Percentiles rank a stretch among this genome's conserved stretches.
Evolutionary conservation across 345 rosid species (phyloP).

Genomic region (Aquilaria yunnanensis): DNA sequence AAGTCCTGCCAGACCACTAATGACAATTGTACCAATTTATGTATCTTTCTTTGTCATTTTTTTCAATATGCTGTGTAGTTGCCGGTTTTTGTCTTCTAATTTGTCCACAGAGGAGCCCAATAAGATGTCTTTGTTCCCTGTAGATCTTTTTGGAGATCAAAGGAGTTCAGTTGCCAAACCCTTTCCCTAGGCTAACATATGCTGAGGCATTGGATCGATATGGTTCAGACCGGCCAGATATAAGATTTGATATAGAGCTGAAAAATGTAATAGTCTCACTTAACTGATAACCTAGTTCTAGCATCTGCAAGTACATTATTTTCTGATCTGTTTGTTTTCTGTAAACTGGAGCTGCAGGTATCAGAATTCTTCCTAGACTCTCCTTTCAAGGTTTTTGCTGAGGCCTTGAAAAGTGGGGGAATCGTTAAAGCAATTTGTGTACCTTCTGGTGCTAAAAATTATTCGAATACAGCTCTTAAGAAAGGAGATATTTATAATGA

Average conservation of each 20-base stretch:
- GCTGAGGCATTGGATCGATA: constrained; percentile 81
- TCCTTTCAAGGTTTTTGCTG: constrained; percentile 73
- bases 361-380: constrained; percentile 63
- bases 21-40: too few species aligned
- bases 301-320: background rate
- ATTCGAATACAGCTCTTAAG: constrained; percentile 85
- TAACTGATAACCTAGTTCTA: background rate
- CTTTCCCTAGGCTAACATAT: constrained; percentile 88
- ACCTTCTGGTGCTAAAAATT: constrained; percentile 66
- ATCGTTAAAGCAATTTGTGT: constrained; percentile 70
- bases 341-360: constrained; percentile 50
- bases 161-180: constrained; percentile 71
- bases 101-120: too few species aligned
- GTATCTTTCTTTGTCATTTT: too few species aligned
- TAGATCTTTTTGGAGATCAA: constrained; percentile 86
- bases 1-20: too few species aligned
- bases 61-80: too few species aligned
- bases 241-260: constrained; percentile 85
- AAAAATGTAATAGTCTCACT: constrained; percentile 60
- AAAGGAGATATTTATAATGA: constrained; percentile 83
- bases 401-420: constrained; percentile 65
- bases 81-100: background rate
- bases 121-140: constrained; percentile 13
- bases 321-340: background rate
- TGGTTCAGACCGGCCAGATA: constrained; percentile 96